Evolutionary conservation across 2,329 filamentous ascomycete species (phyloP).

Genomic region (Colletotrichum sp.): DNA sequence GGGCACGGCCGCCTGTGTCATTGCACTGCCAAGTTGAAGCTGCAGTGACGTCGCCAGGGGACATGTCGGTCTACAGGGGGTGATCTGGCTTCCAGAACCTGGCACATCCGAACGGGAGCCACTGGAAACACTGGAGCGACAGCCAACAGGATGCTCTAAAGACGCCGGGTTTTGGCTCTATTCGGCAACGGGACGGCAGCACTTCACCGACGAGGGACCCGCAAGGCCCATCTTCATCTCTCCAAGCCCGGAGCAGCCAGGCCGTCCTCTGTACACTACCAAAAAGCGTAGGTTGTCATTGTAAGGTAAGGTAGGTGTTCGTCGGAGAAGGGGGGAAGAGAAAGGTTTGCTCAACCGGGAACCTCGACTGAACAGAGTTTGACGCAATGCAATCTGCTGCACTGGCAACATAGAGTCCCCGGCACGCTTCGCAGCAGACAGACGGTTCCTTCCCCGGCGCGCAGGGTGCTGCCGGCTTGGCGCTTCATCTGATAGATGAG

Average conservation of each 20-base stretch:
- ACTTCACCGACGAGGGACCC: background rate
- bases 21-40: background rate
- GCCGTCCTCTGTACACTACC: background rate
- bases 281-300: background rate
- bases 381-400: background rate
- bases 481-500: conserved; percentile 19
- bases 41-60: conserved; percentile 14
- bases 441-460: conserved; percentile 7
- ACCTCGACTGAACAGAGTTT: background rate
- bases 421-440: background rate
- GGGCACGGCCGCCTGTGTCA: conserved; percentile 12
- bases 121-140: conserved; percentile 12
- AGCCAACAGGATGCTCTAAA: background rate
- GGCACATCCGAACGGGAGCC: background rate
- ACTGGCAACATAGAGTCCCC: background rate
- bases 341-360: background rate
- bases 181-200: background rate
- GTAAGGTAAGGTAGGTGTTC: background rate
- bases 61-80: background rate
- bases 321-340: background rate
- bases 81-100: background rate
- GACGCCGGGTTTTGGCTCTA: background rate
- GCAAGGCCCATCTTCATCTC: background rate
- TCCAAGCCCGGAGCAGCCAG: background rate
- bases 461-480: conserved; percentile 17